Evolutionary conservation across 1,284 basidiomycete species (phyloP), one percentile per base, ranked within the genome.

Genomic region (Pisolithus thermaeus): DNA sequence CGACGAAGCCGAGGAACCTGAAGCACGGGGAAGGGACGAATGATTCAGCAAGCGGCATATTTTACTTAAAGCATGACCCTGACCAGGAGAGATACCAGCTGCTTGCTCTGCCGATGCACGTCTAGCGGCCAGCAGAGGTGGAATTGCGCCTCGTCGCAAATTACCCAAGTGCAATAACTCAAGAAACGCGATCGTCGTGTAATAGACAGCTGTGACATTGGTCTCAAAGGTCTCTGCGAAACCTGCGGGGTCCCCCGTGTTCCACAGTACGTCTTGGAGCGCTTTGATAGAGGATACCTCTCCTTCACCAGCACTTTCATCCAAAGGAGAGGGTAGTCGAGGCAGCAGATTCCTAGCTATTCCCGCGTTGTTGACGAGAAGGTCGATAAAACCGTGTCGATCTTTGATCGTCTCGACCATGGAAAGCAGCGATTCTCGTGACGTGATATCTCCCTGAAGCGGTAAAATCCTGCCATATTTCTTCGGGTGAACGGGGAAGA

Each of bases 341-440:
- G 72, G 70, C 50, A 79, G 78, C 32, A 83, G 64, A 64, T 83
- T 83, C 55, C 76, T 72, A 32, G 77, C 77, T 58, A 87, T 80
- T 9, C 83, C 86, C 18, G 85, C 83, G 63, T 89, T 89, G 65
- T 87, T 87, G 57, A 89, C 72, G 51, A 88, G 78, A 35, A 88
- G 69, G 63, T 89, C 80, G 53, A 88, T 74, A 61, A 80, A 84
- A 14, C 84, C 85, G 61, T 84, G 81, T 27, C 74, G 73, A 44
- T 72, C 68, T 62, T 78, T 79, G 51, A 88, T 66, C 14, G 65
- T 68, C 50, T 81, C 77, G 20, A 72, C 83, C 47, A 84, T 67
- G 11, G 69, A 61, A 8, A 79, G 67, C 45, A 88, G 69, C 32
- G 76, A 79, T 45, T 79, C 77, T 46, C 78, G 77, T 56, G 73